phyloP scores from a whole-genome alignment of 1,139 yeast species.

The Saccharomycopsis hybrid region DNA sequence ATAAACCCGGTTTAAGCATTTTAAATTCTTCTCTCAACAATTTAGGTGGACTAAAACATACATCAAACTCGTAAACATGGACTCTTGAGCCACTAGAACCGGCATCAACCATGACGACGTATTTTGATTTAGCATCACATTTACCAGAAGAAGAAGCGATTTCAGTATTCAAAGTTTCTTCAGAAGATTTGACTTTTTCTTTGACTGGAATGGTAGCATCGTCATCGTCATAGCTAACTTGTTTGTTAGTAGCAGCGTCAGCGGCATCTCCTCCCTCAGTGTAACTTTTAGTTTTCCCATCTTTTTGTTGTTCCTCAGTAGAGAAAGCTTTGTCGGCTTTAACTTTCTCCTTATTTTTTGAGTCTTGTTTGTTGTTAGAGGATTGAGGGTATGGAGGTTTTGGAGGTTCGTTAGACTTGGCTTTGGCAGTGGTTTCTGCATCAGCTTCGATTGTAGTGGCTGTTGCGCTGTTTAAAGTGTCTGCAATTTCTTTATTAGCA shows the following conservation, averaged over 20 bases:
- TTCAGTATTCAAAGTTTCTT: no score
- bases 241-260: background rate
- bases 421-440: slow-evolving; percentile 3
- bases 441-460: background rate
- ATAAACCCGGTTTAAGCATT: slow-evolving; percentile 89
- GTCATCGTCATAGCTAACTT: background rate
- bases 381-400: slow-evolving; percentile 20
- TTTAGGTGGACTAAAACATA: slow-evolving; percentile 75
- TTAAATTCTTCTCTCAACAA: slow-evolving; percentile 74
- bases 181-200: background rate
- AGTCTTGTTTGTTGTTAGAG: background rate
- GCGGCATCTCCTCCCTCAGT: background rate
- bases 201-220: background rate
- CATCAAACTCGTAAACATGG: slow-evolving; percentile 86
- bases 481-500: background rate
- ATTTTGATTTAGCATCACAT: slow-evolving; percentile 37
- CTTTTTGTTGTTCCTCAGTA: slow-evolving; percentile 19
- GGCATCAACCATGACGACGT: slow-evolving; percentile 91
- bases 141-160: slow-evolving; percentile 8
- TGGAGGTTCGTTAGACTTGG: slow-evolving; percentile 8
- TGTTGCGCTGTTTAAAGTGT: background rate
- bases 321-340: slow-evolving; percentile 19
- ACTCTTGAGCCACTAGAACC: slow-evolving; percentile 97
- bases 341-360: slow-evolving; percentile 13
- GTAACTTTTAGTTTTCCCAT: slow-evolving; percentile 12